Percentiles rank a stretch among this genome's conserved stretches.
phyloP scores from a whole-genome alignment of 139 green algal genomes.

The Asterochloris sp. region DNA sequence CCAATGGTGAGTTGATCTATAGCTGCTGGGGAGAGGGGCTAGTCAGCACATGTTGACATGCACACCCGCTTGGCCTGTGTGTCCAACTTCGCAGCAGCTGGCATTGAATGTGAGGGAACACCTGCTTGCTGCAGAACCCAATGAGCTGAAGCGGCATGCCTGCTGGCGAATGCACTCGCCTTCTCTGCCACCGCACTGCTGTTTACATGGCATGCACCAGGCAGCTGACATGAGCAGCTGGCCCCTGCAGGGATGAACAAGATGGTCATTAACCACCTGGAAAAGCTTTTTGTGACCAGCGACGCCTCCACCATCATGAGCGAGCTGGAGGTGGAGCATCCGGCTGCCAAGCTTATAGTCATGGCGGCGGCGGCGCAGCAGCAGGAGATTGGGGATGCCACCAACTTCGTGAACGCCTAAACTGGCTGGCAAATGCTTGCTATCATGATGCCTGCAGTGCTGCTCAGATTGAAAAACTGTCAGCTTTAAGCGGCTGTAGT shows the following conservation, averaged over 20 bases:
- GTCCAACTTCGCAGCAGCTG: too few species aligned
- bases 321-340: slow-evolving; percentile 97
- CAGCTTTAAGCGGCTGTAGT: background rate
- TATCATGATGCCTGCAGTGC: background rate
- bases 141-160: background rate
- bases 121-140: too few species aligned
- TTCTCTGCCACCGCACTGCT: background rate
- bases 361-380: slow-evolving; percentile 92
- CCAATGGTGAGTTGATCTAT: slow-evolving; percentile 72
- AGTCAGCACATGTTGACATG: too few species aligned
- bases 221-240: background rate
- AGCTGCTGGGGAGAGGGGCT: too few species aligned
- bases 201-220: too few species aligned
- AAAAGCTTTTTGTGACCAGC: slow-evolving; percentile 98
- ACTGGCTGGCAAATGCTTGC: background rate
- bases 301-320: slow-evolving; percentile 93
- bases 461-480: background rate
- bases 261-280: slow-evolving; percentile 99
- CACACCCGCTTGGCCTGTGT: too few species aligned
- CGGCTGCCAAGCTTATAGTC: slow-evolving; percentile 93
- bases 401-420: slow-evolving; percentile 83
- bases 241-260: slow-evolving; percentile 95
- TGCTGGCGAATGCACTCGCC: background rate
- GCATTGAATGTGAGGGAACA: too few species aligned
- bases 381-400: slow-evolving; percentile 94